Base-by-base conservation (phyloP, 164 flowering plant species). In the Stephania yunnanensis region DNA sequence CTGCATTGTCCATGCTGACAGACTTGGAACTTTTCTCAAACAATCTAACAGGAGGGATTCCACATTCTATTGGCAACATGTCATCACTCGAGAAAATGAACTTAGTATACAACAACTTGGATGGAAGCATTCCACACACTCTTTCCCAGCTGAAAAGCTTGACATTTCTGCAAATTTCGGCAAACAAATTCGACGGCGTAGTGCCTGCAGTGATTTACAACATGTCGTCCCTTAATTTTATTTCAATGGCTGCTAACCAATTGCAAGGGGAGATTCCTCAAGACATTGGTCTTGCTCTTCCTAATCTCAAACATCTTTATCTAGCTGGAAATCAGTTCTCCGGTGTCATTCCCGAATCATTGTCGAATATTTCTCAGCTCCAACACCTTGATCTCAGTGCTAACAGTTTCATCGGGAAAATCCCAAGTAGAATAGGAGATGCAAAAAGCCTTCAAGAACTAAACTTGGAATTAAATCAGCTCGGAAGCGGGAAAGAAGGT, bases 141-240 rank as follows among this genome's bases (percentile, higher is more conserved):
- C 4, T 84, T 0, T 80, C 84, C 17, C 65, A 22, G 7, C 9
- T 83, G 67, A 15, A 13, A n/a, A 69, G 53, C 10, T 58, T 83
- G n/a, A 29, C 10, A n/a, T 6, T 17, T 10, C 29, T 82, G 12
- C 36, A 15, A 44, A 10, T 74, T 13, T 76, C 20, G 20, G 74
- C 0, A 1, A 82, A 78, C 15, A 61, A 44, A 1, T 25, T 82
- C 0, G 71, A 74, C 17, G 86, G 88, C 61, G 67, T 29, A 20
- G 20, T 82, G 31, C 88, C 88, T 69, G 30, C 50, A 4, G 66
- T 80, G 0, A 5, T 84, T 7, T 84, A 55, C 73, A 86, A 83
- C 44, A 42, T 86, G 17, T 82, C 87, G 0, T 69, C 64, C 3
- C 25, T 71, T 5, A 20, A 20, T 31, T 8, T 5, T n/a, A 7